These are phyloP conservation scores for Aureobasidium leucospermi DNA, from an alignment of 2,329 filamentous ascomycete species.

Conservation along the genomic window DNA sequence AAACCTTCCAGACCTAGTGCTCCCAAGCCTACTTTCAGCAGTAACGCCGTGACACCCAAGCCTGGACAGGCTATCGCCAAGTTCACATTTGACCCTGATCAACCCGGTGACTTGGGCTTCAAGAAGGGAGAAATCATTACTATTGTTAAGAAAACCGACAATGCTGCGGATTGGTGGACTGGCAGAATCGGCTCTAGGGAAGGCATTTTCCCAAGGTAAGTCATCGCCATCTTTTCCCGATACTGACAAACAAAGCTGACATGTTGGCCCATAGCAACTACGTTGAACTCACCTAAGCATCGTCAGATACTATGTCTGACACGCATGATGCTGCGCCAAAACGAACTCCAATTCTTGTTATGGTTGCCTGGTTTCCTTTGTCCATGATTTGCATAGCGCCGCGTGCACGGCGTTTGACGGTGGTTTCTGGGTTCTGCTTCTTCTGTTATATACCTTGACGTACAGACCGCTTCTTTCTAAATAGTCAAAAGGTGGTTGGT, in stretches of 20 bases:
- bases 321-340: neutral
- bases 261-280: constrained; percentile 21
- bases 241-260: neutral
- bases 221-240: constrained; percentile 2
- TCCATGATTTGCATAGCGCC: constrained; percentile 6
- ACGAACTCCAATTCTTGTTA: neutral
- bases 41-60: constrained; percentile 30
- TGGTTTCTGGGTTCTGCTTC: neutral
- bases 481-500: neutral
- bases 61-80: constrained; percentile 81
- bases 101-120: constrained; percentile 86
- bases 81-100: constrained; percentile 90
- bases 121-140: constrained; percentile 97
- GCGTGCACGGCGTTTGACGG: constrained; percentile 10
- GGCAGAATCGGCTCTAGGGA: constrained; percentile 77
- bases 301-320: neutral
- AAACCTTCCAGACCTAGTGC: constrained; percentile 74
- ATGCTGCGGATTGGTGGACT: constrained; percentile 96
- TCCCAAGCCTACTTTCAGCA: constrained; percentile 46
- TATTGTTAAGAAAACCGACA: constrained; percentile 89
- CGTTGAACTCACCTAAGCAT: constrained; percentile 21
- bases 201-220: constrained; percentile 83
- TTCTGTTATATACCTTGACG: constrained; percentile 10
- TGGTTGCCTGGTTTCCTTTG: neutral
- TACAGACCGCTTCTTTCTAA: neutral